Evolutionary conservation across 768 basidiomycete species (phyloP).

Genomic region (Amanita phalloides): DNA sequence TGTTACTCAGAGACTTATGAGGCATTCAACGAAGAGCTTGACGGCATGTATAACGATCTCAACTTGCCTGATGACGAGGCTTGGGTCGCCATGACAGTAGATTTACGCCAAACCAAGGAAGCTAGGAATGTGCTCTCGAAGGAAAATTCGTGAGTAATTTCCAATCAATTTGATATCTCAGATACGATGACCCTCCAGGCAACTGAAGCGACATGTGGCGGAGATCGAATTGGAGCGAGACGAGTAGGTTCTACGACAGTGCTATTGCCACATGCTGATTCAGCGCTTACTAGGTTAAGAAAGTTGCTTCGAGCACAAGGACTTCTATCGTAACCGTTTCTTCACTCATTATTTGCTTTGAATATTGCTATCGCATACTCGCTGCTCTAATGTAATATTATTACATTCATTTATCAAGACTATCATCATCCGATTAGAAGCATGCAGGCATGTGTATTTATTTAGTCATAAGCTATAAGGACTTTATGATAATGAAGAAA

Average conservation of each 20-base stretch:
- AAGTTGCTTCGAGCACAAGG: constrained; percentile 43
- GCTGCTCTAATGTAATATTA: constrained; percentile 5
- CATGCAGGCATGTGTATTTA: constrained; percentile 5
- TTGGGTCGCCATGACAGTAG: constrained; percentile 65
- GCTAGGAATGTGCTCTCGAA: constrained; percentile 58
- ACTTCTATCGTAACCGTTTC: constrained; percentile 23
- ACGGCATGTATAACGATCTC: constrained; percentile 81
- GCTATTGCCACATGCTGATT: constrained; percentile 7
- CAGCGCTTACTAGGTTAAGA: constrained; percentile 43
- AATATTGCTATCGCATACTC: constrained; percentile 1
- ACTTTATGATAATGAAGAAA: neutral
- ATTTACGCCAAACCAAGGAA: constrained; percentile 68
- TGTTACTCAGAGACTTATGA: constrained; percentile 18
- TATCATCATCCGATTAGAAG: neutral
- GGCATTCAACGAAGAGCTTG: constrained; percentile 93
- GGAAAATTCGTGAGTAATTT: constrained; percentile 65
- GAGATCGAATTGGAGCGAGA: constrained; percentile 69
- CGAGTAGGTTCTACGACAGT: constrained; percentile 42
- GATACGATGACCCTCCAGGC: constrained; percentile 25
- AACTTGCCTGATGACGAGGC: constrained; percentile 78
- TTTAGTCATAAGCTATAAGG: constrained; percentile 1
- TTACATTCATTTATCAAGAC: constrained; percentile 2
- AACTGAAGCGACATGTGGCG: constrained; percentile 57
- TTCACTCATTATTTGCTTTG: neutral
- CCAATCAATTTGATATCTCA: neutral